These are phyloP conservation scores for Pugionium cornutum DNA, from an alignment of 345 rosid species.

Conservation along the genomic window DNA sequence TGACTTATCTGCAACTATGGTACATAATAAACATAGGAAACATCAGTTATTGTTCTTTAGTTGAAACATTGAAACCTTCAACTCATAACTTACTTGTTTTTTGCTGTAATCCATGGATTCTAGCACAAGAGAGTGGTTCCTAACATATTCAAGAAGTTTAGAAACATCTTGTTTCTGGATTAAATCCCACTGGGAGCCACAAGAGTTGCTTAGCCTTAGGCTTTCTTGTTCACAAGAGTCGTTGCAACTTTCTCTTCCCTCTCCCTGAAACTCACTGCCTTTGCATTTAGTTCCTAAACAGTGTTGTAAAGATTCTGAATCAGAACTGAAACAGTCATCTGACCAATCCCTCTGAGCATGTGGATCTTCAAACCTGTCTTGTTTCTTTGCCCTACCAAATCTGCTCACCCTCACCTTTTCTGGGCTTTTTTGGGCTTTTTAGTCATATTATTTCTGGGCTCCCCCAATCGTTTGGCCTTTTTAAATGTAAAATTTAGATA, in stretches of 20 bases:
- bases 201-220: conserved; percentile 39
- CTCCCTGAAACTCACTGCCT: conserved; percentile 34
- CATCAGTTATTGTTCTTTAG: conserved; percentile 10
- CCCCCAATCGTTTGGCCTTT: no score
- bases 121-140: conserved; percentile 63
- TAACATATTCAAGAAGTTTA: conserved; percentile 72
- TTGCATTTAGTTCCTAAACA: conserved; percentile 28
- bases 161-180: conserved; percentile 88
- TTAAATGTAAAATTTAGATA: no score
- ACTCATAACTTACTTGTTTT: conserved; percentile 57
- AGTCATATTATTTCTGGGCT: no score
- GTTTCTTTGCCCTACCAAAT: conserved; percentile 20
- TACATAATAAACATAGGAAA: conserved; percentile 20
- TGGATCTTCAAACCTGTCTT: conserved; percentile 43
- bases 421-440: background rate
- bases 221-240: conserved; percentile 39
- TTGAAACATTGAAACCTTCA: background rate
- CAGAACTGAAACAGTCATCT: conserved; percentile 51
- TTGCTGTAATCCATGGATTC: conserved; percentile 37
- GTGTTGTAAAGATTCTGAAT: conserved; percentile 46
- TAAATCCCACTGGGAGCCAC: conserved; percentile 92
- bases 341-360: conserved; percentile 43
- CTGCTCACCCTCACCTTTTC: conserved; percentile 15
- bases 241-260: conserved; percentile 37
- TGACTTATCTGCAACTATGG: conserved; percentile 60